phyloP scores from a whole-genome alignment of 164 flowering plant species.

The grape (Vitis vinifera) region DNA sequence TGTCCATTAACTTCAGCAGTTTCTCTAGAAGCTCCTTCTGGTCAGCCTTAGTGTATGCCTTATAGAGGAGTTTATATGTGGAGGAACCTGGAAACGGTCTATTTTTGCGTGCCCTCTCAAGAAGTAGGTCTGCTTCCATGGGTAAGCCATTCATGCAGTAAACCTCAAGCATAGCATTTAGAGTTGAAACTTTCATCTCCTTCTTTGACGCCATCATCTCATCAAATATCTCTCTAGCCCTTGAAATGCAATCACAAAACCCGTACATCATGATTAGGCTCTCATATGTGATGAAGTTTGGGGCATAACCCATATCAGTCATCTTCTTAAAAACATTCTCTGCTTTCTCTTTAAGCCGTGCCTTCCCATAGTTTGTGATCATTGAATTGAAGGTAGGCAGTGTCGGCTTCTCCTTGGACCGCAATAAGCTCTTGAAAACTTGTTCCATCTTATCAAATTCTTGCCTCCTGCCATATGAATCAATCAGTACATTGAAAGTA shows the following conservation, averaged over 20 bases:
- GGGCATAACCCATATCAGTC: constrained; percentile 60
- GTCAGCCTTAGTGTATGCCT: constrained; percentile 79
- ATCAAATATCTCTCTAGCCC: constrained; percentile 73
- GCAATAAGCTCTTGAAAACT: constrained; percentile 75
- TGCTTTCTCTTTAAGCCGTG: constrained; percentile 76
- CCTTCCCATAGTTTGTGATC: constrained; percentile 92
- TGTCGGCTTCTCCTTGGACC: constrained; percentile 82
- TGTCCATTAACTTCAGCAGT: constrained; percentile 66
- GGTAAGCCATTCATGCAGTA: constrained; percentile 80
- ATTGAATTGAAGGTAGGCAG: constrained; percentile 92
- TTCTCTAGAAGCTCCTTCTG: constrained; percentile 66
- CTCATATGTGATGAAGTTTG: constrained; percentile 82
- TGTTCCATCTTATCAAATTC: constrained; percentile 94
- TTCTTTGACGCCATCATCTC: constrained; percentile 45
- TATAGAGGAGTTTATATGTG: constrained; percentile 89
- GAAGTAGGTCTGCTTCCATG: constrained; percentile 65
- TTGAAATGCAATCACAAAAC: constrained; percentile 69
- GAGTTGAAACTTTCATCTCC: constrained; percentile 66
- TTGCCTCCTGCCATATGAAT: constrained; percentile 89
- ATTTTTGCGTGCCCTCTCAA: constrained; percentile 39
- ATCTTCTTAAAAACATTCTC: constrained; percentile 57
- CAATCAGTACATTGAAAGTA: constrained; percentile 84
- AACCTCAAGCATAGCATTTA: constrained; percentile 88
- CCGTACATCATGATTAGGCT: constrained; percentile 81
- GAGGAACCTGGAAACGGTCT: constrained; percentile 55